Evolutionary conservation across 768 basidiomycete species (phyloP).

Genomic region (Tulasnella sp.): DNA sequence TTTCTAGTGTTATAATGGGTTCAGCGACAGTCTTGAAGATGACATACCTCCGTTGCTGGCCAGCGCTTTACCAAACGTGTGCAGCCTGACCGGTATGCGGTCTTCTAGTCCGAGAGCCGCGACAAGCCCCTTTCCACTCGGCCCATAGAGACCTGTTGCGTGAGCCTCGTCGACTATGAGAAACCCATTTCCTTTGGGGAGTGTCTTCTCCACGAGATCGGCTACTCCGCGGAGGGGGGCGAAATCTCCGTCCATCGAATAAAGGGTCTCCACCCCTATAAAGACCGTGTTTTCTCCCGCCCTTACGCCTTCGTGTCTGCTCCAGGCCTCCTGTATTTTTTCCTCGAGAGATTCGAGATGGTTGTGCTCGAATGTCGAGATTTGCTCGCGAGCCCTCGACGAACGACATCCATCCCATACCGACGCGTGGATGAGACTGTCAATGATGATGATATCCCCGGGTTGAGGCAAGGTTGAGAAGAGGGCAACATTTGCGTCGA

Average conservation of each 20-base stretch:
- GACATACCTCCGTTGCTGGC: constrained; percentile 73
- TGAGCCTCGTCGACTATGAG: constrained; percentile 90
- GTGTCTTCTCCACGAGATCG: constrained; percentile 43
- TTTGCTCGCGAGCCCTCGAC: constrained; percentile 33
- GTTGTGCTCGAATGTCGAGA: constrained; percentile 58
- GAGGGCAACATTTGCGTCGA: constrained; percentile 83
- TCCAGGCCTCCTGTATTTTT: constrained; percentile 33
- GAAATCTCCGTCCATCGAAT: constrained; percentile 95
- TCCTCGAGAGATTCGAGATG: constrained; percentile 39
- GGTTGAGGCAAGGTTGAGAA: constrained; percentile 70
- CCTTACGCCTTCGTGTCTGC: constrained; percentile 28
- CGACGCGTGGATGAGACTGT: constrained; percentile 82
- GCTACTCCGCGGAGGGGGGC: constrained; percentile 61
- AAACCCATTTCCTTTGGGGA: constrained; percentile 54
- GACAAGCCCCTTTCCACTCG: constrained; percentile 63
- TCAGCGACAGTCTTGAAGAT: neutral
- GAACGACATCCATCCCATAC: constrained; percentile 85
- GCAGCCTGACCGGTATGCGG: constrained; percentile 63
- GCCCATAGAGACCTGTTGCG: constrained; percentile 81
- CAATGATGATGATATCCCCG: constrained; percentile 67
- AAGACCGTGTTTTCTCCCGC: constrained; percentile 46
- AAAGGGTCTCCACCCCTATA: constrained; percentile 78
- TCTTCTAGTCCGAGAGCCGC: constrained; percentile 55
- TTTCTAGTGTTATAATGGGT: neutral
- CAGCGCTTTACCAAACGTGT: constrained; percentile 90